Percentiles rank a stretch among this genome's conserved stretches.
Conservation (phyloP, 2,329 filamentous ascomycete species). For the Sclerotinia minor region DNA sequence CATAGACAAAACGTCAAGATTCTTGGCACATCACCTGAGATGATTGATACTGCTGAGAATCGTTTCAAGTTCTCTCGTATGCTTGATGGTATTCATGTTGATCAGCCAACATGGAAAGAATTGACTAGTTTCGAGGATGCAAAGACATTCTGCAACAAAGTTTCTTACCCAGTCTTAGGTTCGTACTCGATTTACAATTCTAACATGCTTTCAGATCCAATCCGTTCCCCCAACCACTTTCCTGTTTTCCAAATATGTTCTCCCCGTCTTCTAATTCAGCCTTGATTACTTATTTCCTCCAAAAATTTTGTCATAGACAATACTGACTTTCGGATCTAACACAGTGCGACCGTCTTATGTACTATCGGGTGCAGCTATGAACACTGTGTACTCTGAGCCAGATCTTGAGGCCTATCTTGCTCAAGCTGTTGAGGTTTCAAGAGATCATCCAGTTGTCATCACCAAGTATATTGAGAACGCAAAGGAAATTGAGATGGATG, state of each 20-base stretch:
- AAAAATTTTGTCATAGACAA: no score
- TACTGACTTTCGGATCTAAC: no score
- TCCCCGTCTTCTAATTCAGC: no score
- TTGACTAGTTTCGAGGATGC: conserved; percentile 88
- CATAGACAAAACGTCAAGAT: conserved; percentile 90
- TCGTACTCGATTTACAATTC: no score
- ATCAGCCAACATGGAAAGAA: conserved; percentile 98
- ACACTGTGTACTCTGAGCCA: conserved; percentile 82
- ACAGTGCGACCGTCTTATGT: conserved; percentile 88
- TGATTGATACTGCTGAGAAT: conserved; percentile 98
- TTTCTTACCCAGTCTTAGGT: conserved; percentile 83
- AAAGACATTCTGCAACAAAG: conserved; percentile 77
- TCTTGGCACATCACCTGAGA: conserved; percentile 85
- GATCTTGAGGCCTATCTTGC: conserved; percentile 94
- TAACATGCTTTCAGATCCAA: no score
- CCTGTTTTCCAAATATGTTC: no score
- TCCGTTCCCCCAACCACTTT: no score
- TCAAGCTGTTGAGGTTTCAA: conserved; percentile 85
- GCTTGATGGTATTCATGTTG: conserved; percentile 91
- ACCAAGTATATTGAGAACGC: conserved; percentile 98
- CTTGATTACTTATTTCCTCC: no score
- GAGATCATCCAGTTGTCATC: conserved; percentile 98
- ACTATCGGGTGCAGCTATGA: conserved; percentile 97
- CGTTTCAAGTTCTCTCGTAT: conserved; percentile 98
- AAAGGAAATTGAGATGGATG: conserved; percentile 94